phyloP scores from a whole-genome alignment of 108 stramenopile genomes.

The Skeletonema grethae region DNA sequence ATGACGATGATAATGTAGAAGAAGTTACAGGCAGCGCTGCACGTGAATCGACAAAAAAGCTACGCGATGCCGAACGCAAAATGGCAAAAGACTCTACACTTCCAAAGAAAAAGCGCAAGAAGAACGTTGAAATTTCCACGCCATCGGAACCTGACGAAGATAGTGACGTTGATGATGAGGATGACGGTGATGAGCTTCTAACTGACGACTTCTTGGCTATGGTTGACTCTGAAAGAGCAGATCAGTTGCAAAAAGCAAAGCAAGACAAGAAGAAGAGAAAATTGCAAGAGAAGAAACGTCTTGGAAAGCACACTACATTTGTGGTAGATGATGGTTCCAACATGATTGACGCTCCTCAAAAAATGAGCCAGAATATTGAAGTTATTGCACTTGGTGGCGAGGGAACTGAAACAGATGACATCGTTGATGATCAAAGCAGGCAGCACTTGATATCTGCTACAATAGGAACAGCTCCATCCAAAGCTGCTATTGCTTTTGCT shows the following conservation, averaged over 20 bases:
- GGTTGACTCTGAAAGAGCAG: constrained; percentile 45
- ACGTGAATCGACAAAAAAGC: constrained; percentile 39
- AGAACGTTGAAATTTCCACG: constrained; percentile 14
- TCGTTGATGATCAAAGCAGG: constrained; percentile 8
- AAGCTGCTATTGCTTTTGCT: constrained; percentile 28
- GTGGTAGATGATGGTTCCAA: constrained; percentile 28
- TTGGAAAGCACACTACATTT: constrained; percentile 45
- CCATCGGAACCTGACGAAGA: constrained; percentile 3
- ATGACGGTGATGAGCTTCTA: constrained; percentile 12
- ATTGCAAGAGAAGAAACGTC: constrained; percentile 19
- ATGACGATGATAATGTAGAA: constrained; percentile 38
- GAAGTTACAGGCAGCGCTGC: constrained; percentile 39
- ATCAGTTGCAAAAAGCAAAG: constrained; percentile 19
- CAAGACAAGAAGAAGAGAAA: constrained; percentile 30
- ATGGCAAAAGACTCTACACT: constrained; percentile 16
- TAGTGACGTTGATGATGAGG: constrained; percentile 11
- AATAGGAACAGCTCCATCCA: constrained; percentile 28
- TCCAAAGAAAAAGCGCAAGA: constrained; percentile 42
- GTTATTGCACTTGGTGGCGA: constrained; percentile 30
- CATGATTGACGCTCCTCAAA: constrained; percentile 13
- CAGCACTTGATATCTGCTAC: constrained; percentile 32
- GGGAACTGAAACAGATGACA: not conserved
- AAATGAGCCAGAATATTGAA: constrained; percentile 30
- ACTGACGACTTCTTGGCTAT: constrained; percentile 44
- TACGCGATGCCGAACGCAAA: constrained; percentile 36